phyloP scores from a whole-genome alignment of 495 filamentous ascomycete species.

The Neurospora sp. region DNA sequence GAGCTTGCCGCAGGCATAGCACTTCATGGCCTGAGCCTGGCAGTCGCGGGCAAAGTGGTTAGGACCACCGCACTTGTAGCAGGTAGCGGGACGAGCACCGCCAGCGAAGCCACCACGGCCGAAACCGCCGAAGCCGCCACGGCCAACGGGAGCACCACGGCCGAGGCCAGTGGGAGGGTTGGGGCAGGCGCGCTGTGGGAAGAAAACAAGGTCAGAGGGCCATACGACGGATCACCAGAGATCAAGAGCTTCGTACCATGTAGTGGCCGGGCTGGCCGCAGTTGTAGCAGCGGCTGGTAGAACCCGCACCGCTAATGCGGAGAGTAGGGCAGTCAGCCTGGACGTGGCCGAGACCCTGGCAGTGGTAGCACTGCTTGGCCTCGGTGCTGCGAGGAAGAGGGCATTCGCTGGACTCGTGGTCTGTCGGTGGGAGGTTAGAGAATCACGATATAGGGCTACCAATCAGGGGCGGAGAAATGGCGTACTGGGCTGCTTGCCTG shows the following conservation, averaged over 20 bases:
- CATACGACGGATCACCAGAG: neutral
- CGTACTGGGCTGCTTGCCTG: slow-evolving; percentile 80
- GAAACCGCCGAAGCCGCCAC: slow-evolving; percentile 53
- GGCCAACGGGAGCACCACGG: slow-evolving; percentile 52
- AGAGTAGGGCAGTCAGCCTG: slow-evolving; percentile 98
- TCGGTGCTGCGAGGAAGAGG: slow-evolving; percentile 93
- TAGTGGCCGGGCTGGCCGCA: slow-evolving; percentile 89
- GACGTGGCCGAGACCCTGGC: slow-evolving; percentile 95
- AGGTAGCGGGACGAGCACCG: slow-evolving; percentile 75
- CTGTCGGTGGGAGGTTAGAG: slow-evolving; percentile 40
- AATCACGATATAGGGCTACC: slow-evolving; percentile 3
- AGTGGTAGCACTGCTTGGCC: slow-evolving; percentile 99
- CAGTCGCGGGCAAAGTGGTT: slow-evolving; percentile 99
- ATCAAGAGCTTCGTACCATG: slow-evolving; percentile 29
- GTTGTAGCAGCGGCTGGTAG: slow-evolving; percentile 86
- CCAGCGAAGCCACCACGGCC: slow-evolving; percentile 58
- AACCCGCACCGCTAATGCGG: slow-evolving; percentile 69
- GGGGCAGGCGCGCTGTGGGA: slow-evolving; percentile 67
- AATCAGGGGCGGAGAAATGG: slow-evolving; percentile 7
- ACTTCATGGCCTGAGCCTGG: slow-evolving; percentile 99
- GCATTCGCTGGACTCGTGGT: slow-evolving; percentile 96
- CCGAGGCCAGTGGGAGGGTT: slow-evolving; percentile 50
- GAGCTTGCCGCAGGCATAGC: slow-evolving; percentile 97
- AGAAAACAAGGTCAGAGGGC: slow-evolving; percentile 3
- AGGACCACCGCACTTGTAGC: slow-evolving; percentile 98